These are phyloP conservation scores for Exophiala alcalophila DNA, from an alignment of 2,329 filamentous ascomycete genomes.

Conservation along the genomic window DNA sequence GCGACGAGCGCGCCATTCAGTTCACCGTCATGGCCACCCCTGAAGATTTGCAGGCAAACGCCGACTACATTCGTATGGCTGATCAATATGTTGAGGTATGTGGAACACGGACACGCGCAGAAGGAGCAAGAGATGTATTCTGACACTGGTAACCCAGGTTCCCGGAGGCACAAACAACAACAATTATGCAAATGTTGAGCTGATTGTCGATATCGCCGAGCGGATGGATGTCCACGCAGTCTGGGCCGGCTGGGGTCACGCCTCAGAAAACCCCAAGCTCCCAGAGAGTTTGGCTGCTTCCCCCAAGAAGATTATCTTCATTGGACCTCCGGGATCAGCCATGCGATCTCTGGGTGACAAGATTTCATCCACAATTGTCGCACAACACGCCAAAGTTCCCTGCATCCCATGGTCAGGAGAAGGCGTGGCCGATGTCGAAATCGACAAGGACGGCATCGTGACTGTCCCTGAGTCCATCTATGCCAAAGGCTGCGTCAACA, in stretches of 20 bases:
- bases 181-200: conserved; percentile 99
- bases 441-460: conserved; percentile 82
- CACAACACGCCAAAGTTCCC: conserved; percentile 91
- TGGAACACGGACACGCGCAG: conserved; percentile 10
- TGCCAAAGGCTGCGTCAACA: conserved; percentile 83
- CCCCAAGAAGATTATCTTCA: conserved; percentile 98
- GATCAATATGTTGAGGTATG: conserved; percentile 92
- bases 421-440: conserved; percentile 74
- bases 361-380: conserved; percentile 98
- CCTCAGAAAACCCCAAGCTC: conserved; percentile 96
- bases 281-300: conserved; percentile 94
- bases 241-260: conserved; percentile 99
- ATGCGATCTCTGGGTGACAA: conserved; percentile 99
- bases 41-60: conserved; percentile 94
- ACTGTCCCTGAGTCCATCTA: conserved; percentile 86
- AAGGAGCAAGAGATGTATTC: conserved; percentile 7
- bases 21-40: conserved; percentile 99
- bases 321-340: conserved; percentile 92
- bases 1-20: conserved; percentile 95
- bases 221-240: conserved; percentile 98
- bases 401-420: conserved; percentile 99
- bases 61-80: conserved; percentile 99
- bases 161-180: conserved; percentile 99
- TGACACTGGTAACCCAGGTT: conserved; percentile 51
- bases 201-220: conserved; percentile 98